Evolutionary conservation across 495 filamentous ascomycete species (phyloP).

Genomic region (Jackrogersella multiformis): DNA sequence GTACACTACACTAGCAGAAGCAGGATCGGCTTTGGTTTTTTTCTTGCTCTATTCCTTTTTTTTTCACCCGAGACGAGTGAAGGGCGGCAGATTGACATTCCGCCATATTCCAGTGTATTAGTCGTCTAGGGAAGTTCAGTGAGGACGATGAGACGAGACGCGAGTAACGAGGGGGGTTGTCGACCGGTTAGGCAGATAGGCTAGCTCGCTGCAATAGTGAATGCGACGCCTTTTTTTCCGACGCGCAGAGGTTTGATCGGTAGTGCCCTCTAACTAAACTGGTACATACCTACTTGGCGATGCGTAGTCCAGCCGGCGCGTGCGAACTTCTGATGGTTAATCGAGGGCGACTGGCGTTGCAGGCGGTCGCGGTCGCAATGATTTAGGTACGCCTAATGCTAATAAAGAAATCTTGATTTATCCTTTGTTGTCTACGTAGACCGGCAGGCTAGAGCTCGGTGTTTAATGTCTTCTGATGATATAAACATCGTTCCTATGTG

Average conservation of each 20-base stretch:
- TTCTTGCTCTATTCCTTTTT: neutral
- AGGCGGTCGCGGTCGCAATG: neutral
- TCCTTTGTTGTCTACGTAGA: no score
- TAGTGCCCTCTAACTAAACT: neutral
- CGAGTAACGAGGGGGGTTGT: neutral
- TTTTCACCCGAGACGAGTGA: neutral
- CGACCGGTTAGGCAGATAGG: slow-evolving; percentile 1
- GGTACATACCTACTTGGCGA: neutral
- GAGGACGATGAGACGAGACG: slow-evolving; percentile 12
- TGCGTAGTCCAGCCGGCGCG: neutral
- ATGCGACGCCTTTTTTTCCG: slow-evolving; percentile 3
- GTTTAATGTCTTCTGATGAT: no score
- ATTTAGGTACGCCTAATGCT: neutral
- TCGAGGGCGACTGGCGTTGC: no score
- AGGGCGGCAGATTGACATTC: slow-evolving; percentile 27
- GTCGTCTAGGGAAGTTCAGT: neutral
- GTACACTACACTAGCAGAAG: slow-evolving; percentile 14
- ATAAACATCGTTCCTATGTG: no score
- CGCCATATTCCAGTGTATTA: neutral
- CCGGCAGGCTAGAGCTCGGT: neutral
- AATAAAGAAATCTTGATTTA: neutral
- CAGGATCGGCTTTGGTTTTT: slow-evolving; percentile 1
- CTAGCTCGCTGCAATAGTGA: neutral
- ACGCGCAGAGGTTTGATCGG: neutral
- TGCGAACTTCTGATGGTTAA: neutral